A percentile compares a stretch with the other conserved stretches of the same genome.
These are phyloP conservation scores for Mortierella sp. DNA, from an alignment of 371 early-diverging fungal genomes.

Conservation along the genomic window DNA sequence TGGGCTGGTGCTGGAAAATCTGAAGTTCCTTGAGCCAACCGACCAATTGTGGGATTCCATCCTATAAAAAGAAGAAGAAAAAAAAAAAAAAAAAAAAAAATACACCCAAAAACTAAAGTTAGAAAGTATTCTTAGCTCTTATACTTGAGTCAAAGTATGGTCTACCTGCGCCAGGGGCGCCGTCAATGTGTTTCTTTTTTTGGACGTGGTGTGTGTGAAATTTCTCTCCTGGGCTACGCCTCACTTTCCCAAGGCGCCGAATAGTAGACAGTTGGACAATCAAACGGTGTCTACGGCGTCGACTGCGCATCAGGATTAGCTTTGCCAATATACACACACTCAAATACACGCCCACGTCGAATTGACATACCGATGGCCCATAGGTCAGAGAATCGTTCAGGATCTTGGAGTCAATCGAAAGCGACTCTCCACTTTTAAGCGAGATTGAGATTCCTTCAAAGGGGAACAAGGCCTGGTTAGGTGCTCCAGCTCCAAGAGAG, in stretches of 20 bases:
- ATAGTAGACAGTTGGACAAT: too few relatives aligned
- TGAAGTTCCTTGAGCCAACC: constrained; percentile 74
- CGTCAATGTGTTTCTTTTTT: too few relatives aligned
- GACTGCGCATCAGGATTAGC: background rate
- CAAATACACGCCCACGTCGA: background rate
- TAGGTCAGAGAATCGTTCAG: constrained; percentile 64
- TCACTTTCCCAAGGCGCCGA: too few relatives aligned
- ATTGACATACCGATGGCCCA: constrained; percentile 60
- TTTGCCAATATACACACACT: too few relatives aligned
- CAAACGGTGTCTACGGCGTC: too few relatives aligned
- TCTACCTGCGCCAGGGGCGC: too few relatives aligned
- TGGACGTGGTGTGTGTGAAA: too few relatives aligned
- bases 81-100: background rate
- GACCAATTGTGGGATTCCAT: constrained; percentile 72
- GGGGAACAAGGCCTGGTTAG: constrained; percentile 78
- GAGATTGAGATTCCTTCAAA: constrained; percentile 70
- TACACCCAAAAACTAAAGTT: background rate
- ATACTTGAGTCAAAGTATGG: too few relatives aligned
- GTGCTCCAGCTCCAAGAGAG: constrained; percentile 78
- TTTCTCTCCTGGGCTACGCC: too few relatives aligned
- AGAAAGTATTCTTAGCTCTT: too few relatives aligned
- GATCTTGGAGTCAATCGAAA: constrained; percentile 57
- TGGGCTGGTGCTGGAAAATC: constrained; percentile 67
- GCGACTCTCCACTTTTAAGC: constrained; percentile 67
- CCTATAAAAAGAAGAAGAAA: constrained; percentile 47